phyloP scores from a whole-genome alignment of 176 grass and related monocot genomes.

The Avena sativa region DNA sequence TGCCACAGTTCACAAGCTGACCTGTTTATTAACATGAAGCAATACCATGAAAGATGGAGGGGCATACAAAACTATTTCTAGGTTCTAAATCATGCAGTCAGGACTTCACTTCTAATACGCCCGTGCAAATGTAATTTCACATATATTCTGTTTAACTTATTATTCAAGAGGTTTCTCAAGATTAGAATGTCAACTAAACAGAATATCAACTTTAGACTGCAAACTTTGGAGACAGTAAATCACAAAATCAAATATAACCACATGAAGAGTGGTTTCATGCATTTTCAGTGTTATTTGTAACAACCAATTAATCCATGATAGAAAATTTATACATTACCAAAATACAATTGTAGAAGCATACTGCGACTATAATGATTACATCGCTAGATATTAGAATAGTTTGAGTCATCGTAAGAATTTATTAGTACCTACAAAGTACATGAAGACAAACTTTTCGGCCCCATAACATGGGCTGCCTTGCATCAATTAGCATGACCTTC shows the following conservation, averaged over 20 bases:
- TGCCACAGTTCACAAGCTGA: background rate
- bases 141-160: background rate
- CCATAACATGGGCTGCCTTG: slow-evolving; percentile 84
- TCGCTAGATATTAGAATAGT: too few relatives aligned
- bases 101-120: background rate
- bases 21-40: background rate
- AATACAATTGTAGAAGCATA: background rate
- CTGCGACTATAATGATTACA: background rate
- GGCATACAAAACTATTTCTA: background rate
- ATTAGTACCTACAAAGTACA: slow-evolving; percentile 88
- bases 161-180: background rate
- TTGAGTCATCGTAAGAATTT: background rate
- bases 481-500: slow-evolving; percentile 41
- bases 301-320: too few relatives aligned
- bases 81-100: background rate
- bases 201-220: background rate
- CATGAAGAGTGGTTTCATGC: background rate
- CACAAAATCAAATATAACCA: background rate
- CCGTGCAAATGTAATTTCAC: background rate
- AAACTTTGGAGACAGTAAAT: background rate
- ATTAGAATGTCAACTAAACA: background rate
- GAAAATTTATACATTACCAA: background rate
- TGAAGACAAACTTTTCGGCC: slow-evolving; percentile 96
- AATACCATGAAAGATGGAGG: background rate
- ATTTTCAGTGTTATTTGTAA: too few relatives aligned